Evolutionary conservation across 306 rosid species (phyloP).

Genomic region (Cyclanthera cordifolia): DNA sequence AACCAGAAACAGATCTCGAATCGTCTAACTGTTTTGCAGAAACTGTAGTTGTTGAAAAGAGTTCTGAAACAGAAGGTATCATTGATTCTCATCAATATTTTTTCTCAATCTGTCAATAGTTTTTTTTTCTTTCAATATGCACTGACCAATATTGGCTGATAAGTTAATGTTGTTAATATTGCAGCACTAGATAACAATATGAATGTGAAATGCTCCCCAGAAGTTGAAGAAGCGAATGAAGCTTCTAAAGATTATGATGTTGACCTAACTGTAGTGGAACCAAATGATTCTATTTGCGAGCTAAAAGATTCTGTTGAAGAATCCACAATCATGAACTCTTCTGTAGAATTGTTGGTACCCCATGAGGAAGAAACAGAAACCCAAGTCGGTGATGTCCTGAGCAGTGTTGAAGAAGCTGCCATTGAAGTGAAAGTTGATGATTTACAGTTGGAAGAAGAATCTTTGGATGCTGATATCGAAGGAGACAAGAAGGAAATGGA

Average conservation of each 20-base stretch:
- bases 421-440: background rate
- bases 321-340: no score
- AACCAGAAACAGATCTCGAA: background rate
- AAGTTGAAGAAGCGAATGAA: background rate
- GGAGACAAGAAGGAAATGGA: background rate
- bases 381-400: background rate
- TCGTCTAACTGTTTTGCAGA: background rate
- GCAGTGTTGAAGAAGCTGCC: background rate
- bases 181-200: background rate
- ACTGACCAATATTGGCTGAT: background rate
- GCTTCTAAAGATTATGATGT: background rate
- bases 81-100: no score
- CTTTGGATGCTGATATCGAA: no score
- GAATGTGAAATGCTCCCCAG: background rate
- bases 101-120: background rate
- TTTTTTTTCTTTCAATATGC: background rate
- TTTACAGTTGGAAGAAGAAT: background rate
- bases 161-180: background rate
- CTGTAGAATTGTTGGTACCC: background rate
- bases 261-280: background rate
- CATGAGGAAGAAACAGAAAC: background rate
- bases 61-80: background rate
- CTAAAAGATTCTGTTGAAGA: slow-evolving; percentile 6
- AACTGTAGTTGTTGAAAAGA: background rate
- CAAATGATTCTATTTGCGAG: background rate